Evolutionary conservation across 306 rosid genomes (phyloP).

Genomic region (Pterocarpus macrocarpus): DNA sequence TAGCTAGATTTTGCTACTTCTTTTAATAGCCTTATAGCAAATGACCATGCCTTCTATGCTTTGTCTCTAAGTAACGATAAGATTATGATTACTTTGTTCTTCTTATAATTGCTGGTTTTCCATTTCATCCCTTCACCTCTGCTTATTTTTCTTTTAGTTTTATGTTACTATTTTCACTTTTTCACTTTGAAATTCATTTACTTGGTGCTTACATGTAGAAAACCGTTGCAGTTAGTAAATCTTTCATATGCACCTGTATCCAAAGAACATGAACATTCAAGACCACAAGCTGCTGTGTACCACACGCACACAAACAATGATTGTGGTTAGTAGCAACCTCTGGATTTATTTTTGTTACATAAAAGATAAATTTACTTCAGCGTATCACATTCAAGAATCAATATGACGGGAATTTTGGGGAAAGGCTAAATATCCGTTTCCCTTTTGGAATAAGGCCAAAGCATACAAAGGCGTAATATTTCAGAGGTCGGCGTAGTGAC

Average conservation of each 20-base stretch:
- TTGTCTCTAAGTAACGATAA: background rate
- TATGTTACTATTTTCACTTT: no score
- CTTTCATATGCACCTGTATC: background rate
- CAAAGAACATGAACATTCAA: background rate
- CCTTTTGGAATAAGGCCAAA: conserved; percentile 48
- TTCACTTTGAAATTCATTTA: no score
- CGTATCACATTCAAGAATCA: conserved; percentile 34
- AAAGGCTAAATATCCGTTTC: conserved; percentile 39
- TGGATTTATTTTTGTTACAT: background rate
- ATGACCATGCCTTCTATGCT: background rate
- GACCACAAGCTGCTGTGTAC: background rate
- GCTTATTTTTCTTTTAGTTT: no score
- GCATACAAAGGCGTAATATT: conserved; percentile 37
- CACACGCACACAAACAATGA: background rate
- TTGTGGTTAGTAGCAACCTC: background rate
- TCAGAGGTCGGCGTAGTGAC: no score
- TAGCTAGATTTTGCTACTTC: background rate
- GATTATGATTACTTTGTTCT: no score
- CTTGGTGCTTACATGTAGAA: no score
- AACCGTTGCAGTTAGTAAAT: no score
- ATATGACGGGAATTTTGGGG: conserved; percentile 30
- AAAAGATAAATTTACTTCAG: background rate
- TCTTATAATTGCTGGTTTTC: no score
- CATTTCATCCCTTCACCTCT: no score
- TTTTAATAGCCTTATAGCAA: background rate